These are phyloP conservation scores for Capsicum pubescens DNA, from an alignment of 257 asterid genomes.

Conservation along the genomic window DNA sequence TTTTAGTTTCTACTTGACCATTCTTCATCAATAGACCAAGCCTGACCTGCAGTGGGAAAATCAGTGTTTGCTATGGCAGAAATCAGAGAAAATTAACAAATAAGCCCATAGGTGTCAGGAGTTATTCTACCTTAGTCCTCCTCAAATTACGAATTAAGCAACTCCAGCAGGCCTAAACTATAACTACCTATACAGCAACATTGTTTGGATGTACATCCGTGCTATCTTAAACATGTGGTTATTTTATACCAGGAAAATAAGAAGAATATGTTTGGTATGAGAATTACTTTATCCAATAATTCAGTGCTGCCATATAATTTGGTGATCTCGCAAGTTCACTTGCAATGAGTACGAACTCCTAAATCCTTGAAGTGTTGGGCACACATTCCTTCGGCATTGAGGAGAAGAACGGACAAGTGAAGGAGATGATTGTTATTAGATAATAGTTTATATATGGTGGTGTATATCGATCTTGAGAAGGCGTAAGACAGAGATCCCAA, in stretches of 20 bases:
- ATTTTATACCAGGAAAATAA: background rate
- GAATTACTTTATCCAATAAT: background rate
- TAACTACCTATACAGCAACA: background rate
- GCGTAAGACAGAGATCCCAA: too few relatives aligned
- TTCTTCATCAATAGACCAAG: constrained; percentile 62
- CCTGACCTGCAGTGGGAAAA: constrained; percentile 62
- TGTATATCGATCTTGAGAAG: too few relatives aligned
- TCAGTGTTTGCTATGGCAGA: constrained; percentile 19
- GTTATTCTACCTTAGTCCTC: background rate
- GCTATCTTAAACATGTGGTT: background rate
- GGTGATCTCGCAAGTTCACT: background rate
- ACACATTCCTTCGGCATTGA: background rate
- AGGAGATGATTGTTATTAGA: background rate
- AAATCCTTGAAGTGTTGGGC: background rate
- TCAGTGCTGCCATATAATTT: background rate
- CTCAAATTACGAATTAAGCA: background rate
- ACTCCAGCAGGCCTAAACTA: background rate
- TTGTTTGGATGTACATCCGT: background rate
- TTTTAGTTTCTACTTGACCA: constrained; percentile 68
- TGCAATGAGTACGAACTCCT: background rate
- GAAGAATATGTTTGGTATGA: constrained; percentile 6
- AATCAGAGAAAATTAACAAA: background rate
- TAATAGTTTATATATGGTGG: too few relatives aligned
- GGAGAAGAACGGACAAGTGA: background rate
- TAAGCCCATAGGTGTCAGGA: background rate